These are phyloP conservation scores for Lithohypha guttulata DNA, from an alignment of 2,329 filamentous ascomycete genomes.

Conservation along the genomic window DNA sequence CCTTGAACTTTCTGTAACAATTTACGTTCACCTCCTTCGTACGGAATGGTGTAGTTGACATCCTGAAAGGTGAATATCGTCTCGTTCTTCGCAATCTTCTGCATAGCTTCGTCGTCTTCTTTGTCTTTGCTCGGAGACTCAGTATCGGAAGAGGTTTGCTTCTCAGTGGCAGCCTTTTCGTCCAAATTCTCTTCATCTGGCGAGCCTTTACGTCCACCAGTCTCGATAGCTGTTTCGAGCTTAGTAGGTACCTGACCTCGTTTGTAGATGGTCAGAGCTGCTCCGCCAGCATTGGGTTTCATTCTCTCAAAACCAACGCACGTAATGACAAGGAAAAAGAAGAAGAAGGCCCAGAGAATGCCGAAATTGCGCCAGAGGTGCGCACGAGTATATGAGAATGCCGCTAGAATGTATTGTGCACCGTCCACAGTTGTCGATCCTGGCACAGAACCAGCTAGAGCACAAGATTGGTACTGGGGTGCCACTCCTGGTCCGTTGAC, in stretches of 20 bases:
- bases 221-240: constrained; percentile 48
- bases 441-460: constrained; percentile 46
- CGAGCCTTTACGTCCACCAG: constrained; percentile 31
- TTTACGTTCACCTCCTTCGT: constrained; percentile 33
- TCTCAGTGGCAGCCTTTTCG: constrained; percentile 8
- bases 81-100: constrained; percentile 51
- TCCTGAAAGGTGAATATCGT: constrained; percentile 77
- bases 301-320: constrained; percentile 69
- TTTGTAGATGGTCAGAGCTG: constrained; percentile 67
- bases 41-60: constrained; percentile 58
- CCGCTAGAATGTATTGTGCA: constrained; percentile 43
- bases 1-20: constrained; percentile 54
- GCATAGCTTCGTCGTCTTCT: constrained; percentile 22
- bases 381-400: constrained; percentile 44
- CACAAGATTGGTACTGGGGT: constrained; percentile 47
- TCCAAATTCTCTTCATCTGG: constrained; percentile 40
- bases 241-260: constrained; percentile 51
- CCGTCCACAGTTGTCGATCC: constrained; percentile 45
- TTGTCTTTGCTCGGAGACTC: constrained; percentile 24
- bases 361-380: constrained; percentile 66
- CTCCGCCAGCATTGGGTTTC: constrained; percentile 70
- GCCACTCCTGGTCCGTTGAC: constrained; percentile 33
- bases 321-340: constrained; percentile 65
- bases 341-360: constrained; percentile 65
- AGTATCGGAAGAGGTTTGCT: constrained; percentile 19